Evolutionary conservation across 495 filamentous ascomycete genomes (phyloP).

Genomic region (Podospora didyma): DNA sequence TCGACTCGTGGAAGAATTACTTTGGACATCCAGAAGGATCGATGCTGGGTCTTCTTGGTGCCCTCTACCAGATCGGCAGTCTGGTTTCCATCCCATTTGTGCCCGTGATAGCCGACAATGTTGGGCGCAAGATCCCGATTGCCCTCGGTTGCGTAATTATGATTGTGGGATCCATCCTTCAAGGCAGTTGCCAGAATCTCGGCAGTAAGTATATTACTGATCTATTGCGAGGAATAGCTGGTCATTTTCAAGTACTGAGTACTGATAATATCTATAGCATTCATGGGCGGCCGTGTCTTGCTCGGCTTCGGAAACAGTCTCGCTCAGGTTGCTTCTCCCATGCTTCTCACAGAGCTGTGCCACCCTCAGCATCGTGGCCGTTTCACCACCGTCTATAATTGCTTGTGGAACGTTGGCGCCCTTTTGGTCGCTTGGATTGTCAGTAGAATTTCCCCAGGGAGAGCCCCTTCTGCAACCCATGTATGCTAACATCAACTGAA

Average conservation of each 20-base stretch:
- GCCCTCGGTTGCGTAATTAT: slow-evolving; percentile 60
- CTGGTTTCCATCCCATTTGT: slow-evolving; percentile 62
- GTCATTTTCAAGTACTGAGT: background rate
- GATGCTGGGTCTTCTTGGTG: slow-evolving; percentile 58
- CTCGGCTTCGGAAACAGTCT: slow-evolving; percentile 58
- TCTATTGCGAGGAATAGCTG: background rate
- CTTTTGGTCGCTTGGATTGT: slow-evolving; percentile 18
- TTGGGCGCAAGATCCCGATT: slow-evolving; percentile 59
- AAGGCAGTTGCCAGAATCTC: slow-evolving; percentile 47
- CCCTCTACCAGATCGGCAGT: slow-evolving; percentile 66
- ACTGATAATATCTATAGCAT: slow-evolving; percentile 11
- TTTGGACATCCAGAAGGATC: slow-evolving; percentile 49
- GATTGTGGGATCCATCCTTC: slow-evolving; percentile 56
- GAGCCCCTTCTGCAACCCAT: no score
- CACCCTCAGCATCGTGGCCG: slow-evolving; percentile 65
- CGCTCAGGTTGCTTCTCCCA: slow-evolving; percentile 58
- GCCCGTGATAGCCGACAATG: slow-evolving; percentile 58
- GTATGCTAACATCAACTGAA: no score
- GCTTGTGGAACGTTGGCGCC: slow-evolving; percentile 57
- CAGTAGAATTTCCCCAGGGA: no score
- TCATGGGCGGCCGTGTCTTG: slow-evolving; percentile 43
- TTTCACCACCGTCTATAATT: slow-evolving; percentile 65
- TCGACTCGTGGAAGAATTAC: slow-evolving; percentile 46
- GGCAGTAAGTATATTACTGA: slow-evolving; percentile 16
- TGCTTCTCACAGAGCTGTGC: slow-evolving; percentile 61